phyloP scores from a whole-genome alignment of 2,329 filamentous ascomycete genomes.

The Pseudopithomyces chartarum region DNA sequence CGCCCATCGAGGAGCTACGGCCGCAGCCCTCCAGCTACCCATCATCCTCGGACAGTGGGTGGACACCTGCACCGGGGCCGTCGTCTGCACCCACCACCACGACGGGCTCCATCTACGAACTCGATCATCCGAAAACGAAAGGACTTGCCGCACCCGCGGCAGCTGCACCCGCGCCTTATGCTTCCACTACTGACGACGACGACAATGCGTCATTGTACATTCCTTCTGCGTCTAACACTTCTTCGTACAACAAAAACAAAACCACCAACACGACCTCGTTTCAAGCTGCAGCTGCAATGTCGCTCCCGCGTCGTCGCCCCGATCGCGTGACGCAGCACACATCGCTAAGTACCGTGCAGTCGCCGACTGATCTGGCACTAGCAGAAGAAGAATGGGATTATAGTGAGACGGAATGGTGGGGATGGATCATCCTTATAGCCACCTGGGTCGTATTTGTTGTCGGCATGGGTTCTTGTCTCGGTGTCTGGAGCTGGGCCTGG shows the following conservation, averaged over 20 bases:
- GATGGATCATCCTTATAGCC: constrained; percentile 86
- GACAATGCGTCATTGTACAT: constrained; percentile 69
- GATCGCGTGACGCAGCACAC: constrained; percentile 32
- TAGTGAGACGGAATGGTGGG: constrained; percentile 95
- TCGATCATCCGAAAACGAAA: constrained; percentile 35
- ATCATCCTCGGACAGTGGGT: constrained; percentile 41
- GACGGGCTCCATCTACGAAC: background rate
- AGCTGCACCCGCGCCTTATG: constrained; percentile 64
- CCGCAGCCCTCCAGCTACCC: constrained; percentile 46
- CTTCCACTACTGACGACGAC: constrained; percentile 84
- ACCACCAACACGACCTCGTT: constrained; percentile 9
- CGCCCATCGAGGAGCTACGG: constrained; percentile 22
- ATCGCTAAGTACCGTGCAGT: constrained; percentile 27
- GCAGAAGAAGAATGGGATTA: constrained; percentile 83
- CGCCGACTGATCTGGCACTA: constrained; percentile 28
- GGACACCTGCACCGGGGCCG: constrained; percentile 21
- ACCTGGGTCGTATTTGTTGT: constrained; percentile 97
- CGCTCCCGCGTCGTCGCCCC: constrained; percentile 37
- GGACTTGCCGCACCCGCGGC: constrained; percentile 47
- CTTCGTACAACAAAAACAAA: constrained; percentile 34
- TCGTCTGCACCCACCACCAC: constrained; percentile 18
- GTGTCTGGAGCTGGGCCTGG: constrained; percentile 98
- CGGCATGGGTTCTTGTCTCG: constrained; percentile 94
- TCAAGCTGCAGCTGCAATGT: constrained; percentile 22
- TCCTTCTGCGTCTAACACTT: constrained; percentile 46